Evolutionary conservation across 352 stramenopile genomes (phyloP), one percentile per base, ranked within the genome.

Genomic region (Globisporangium emineosum): DNA sequence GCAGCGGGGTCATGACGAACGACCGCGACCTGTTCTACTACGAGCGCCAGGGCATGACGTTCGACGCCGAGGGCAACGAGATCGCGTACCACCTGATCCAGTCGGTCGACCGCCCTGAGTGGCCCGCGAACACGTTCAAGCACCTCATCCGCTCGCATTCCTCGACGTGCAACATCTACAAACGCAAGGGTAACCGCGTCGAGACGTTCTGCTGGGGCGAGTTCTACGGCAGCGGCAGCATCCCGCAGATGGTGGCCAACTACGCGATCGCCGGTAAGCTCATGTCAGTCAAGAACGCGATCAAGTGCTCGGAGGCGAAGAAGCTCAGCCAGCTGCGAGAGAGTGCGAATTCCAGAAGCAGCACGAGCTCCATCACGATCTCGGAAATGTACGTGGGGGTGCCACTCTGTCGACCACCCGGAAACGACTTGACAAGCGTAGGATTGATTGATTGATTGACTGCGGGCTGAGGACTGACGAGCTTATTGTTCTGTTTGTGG

Each of bases 101-200:
- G 69, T 87, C 76, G 55, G 85, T 87, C 50, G 78, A 85, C 35
- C 78, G 77, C 33, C 68, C 76, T 1, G 72, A 83, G 54, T 87
- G 71, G 72, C 72, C 70, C 2, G 71, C 73, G n/a, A 72, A 83
- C 54, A 53, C 66, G 10, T 71, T 77, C 66, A 82, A 79, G 33
- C 68, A 73, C 50, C 67, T 81, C 60, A 87, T 85, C 30, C 76
- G 78, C 10, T 62, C 72, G 42, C 63, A 73, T 50, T 75, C 79
- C 35, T 74, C 81, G 8, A 75, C 66, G 9, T 84, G 76, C 56
- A 83, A 83, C 43, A 49, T 84, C 33, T 80, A 80, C 45, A 67
- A 70, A 1, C 68, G 67, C 43, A 60, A 64, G 62, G 54, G 68
- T 42, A 77, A 42, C 51, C 37, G 64, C 59, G 76, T 76, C 19